These are phyloP conservation scores for Monosporascus sp. DNA, from an alignment of 2,329 filamentous ascomycete species.

Conservation along the genomic window DNA sequence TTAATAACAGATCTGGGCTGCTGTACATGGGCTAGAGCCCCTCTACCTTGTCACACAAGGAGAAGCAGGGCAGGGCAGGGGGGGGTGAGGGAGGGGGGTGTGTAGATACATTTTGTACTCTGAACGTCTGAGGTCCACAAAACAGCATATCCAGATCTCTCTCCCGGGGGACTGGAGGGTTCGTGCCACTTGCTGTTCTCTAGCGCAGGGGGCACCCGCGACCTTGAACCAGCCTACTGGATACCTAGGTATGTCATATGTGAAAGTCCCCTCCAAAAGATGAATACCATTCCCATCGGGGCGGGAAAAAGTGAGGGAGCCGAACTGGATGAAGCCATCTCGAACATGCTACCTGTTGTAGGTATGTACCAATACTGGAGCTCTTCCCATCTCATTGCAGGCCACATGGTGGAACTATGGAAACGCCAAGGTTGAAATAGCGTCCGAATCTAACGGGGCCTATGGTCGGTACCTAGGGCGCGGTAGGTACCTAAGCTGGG, in stretches of 20 bases:
- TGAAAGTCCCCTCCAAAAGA: background rate
- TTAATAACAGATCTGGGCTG: background rate
- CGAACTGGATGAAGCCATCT: too few species aligned
- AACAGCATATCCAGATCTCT: background rate
- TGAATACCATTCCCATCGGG: background rate
- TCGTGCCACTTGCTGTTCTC: background rate
- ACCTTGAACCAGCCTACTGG: too few species aligned
- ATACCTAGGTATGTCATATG: too few species aligned
- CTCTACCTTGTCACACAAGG: background rate
- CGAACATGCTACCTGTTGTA: too few species aligned
- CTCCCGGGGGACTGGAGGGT: background rate
- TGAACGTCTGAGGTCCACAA: background rate
- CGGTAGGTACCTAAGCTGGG: too few species aligned
- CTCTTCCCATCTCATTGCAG: too few species aligned
- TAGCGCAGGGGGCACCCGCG: background rate
- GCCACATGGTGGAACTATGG: too few species aligned
- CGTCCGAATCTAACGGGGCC: too few species aligned
- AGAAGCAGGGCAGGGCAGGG: background rate
- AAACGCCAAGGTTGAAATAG: too few species aligned
- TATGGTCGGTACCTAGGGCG: too few species aligned
- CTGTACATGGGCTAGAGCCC: background rate
- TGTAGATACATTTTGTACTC: background rate
- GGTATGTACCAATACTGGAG: too few species aligned
- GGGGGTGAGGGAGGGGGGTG: background rate
- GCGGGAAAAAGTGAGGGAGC: too few species aligned